A percentile compares a stretch with the other conserved stretches of the same genome.
These are phyloP conservation scores for Trichoderma sp. DNA, from an alignment of 2,329 filamentous ascomycete species.

Conservation along the genomic window DNA sequence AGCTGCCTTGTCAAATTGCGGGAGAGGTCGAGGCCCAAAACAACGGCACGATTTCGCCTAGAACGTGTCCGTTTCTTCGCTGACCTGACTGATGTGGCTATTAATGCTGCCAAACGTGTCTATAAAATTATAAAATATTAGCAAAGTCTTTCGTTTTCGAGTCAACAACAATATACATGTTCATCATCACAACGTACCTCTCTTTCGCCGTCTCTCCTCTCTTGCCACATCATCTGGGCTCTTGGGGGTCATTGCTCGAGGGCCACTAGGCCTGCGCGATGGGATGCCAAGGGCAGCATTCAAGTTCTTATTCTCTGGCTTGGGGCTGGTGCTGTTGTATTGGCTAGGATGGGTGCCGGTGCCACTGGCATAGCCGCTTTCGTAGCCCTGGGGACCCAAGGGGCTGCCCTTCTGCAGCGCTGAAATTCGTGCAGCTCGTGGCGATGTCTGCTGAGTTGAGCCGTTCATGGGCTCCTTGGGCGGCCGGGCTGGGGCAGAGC, in stretches of 20 bases:
- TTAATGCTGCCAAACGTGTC: constrained; percentile 41
- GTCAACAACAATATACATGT: not conserved
- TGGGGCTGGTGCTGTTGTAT: constrained; percentile 57
- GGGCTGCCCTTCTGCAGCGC: constrained; percentile 58
- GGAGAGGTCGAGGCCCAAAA: constrained; percentile 9
- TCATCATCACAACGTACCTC: constrained; percentile 48
- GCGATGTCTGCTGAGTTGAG: constrained; percentile 45
- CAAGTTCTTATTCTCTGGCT: constrained; percentile 59
- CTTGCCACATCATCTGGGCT: constrained; percentile 48
- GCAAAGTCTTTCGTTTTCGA: not conserved
- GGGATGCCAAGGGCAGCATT: constrained; percentile 55
- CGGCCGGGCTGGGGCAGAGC: constrained; percentile 55
- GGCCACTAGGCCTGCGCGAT: constrained; percentile 58
- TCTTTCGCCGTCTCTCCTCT: constrained; percentile 56
- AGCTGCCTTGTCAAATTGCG: not conserved
- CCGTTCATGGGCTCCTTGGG: constrained; percentile 63
- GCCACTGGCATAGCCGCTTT: constrained; percentile 56
- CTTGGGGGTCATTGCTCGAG: constrained; percentile 62
- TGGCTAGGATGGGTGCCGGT: constrained; percentile 52
- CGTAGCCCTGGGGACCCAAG: constrained; percentile 57
- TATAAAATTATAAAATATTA: constrained; percentile 21
- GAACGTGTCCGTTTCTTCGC: constrained; percentile 42
- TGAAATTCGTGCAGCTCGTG: constrained; percentile 50
- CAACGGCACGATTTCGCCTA: constrained; percentile 28
- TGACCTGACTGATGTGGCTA: constrained; percentile 28